Evolutionary conservation across 306 rosid genomes (phyloP), one percentile per base, ranked within the genome.

Genomic region (Cyamopsis tetragonoloba): DNA sequence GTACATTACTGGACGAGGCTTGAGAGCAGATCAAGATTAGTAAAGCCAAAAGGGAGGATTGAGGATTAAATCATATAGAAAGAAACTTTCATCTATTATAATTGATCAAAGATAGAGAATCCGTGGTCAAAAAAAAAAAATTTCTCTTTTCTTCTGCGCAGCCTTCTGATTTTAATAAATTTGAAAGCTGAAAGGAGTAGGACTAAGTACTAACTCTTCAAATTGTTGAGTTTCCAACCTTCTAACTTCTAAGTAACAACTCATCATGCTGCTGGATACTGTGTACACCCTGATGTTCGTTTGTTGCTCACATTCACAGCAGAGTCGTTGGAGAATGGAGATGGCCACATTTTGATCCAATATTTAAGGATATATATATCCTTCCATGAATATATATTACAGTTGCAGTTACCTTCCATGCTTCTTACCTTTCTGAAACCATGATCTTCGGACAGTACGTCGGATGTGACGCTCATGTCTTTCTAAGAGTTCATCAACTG

Each of bases 401-500:
- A 50, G 58, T 67, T 66, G 39, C 43, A 58, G 41, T 51, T 77
- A 71, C 73, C 78, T 85, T 64, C 83, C 86, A 34, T 49, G 70
- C 84, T 68, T 89, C 70, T 83, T 87, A 43, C 85, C 99, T 91
- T 66, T 88, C 70, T 95, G 88, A 64, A 95, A 90, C 99, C 99
- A 95, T 50, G 99, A 82, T 80, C 83, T 88, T 62, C 92, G 76
- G 17, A 83, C 84, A 1, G 83, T 85, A 30, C 68, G 83, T 56
- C 97, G 86, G 22, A 95, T 90, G 38, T 88, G 99, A 17, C 92
- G 93, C 75, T 95, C 99, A 0, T 90, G 96, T 71, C 95, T 82
- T 60, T 88, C 96, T 68, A 95, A 84, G 24, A 95, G 89, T 82
- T 95, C 99, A 20, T 95, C 99, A 27, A 95, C 91, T 61, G 86